These are phyloP conservation scores for Cercospora sp. DNA, from an alignment of 2,329 filamentous ascomycete species.

Conservation along the genomic window DNA sequence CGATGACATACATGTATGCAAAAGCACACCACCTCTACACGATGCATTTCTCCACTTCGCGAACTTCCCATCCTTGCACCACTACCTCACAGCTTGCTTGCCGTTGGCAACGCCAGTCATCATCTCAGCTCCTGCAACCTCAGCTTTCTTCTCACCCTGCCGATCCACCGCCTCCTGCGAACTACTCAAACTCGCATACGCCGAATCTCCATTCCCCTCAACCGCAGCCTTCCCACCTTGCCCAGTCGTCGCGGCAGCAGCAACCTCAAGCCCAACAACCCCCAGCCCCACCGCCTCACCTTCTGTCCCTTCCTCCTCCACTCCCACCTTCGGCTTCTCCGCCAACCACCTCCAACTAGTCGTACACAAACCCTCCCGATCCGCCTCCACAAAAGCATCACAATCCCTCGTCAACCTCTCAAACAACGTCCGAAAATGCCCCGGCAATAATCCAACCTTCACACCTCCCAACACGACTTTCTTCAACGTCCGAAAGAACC, in stretches of 20 bases:
- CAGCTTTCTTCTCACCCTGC: not conserved
- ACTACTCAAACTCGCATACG: conserved; percentile 18
- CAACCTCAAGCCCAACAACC: not conserved
- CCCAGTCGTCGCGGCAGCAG: not conserved
- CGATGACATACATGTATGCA: not conserved
- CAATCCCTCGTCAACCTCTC: conserved; percentile 33
- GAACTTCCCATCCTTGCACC: not conserved
- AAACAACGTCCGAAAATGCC: conserved; percentile 34
- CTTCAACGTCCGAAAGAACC: conserved; percentile 28
- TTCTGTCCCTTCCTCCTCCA: not conserved
- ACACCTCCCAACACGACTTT: conserved; percentile 26
- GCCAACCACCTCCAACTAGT: conserved; percentile 36
- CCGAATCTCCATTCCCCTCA: conserved; percentile 9
- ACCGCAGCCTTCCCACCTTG: not conserved
- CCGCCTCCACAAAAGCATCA: conserved; percentile 35
- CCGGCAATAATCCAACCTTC: conserved; percentile 29
- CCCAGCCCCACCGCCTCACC: not conserved
- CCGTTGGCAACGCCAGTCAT: not conserved
- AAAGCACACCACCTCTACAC: not conserved
- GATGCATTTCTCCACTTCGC: not conserved
- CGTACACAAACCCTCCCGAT: conserved; percentile 30
- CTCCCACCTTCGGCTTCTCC: conserved; percentile 25
- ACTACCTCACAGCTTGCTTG: not conserved
- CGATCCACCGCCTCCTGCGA: conserved; percentile 17
- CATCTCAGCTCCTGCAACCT: not conserved